Evolutionary conservation across 2,329 filamentous ascomycete genomes (phyloP), one percentile per base, ranked within the genome.

Genomic region (Botryotinia narcissicola): DNA sequence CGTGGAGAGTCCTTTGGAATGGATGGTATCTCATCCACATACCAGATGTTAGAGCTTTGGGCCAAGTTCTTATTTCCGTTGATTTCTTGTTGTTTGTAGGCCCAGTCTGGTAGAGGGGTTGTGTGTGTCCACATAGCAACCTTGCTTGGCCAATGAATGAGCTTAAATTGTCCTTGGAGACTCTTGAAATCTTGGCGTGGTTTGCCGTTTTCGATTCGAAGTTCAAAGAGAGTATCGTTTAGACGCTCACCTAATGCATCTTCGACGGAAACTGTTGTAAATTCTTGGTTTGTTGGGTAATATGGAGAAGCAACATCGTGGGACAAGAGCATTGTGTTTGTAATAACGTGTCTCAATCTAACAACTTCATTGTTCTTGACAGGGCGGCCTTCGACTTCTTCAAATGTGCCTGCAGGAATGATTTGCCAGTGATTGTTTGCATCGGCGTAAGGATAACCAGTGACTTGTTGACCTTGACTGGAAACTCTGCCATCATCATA

Each of bases 71-170:
- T 99, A 87, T 99, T 99, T 74, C 96, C 96, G 83, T 99, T 99
- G 86, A 99, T 98, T 82, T 99, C 96, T 80, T 97, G 95, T 83
- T 99, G 96, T 83, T 97, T 96, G 85, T 93, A 95, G 40, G 88
- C 96, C 96, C 96, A 99, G 6, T 99, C 96, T 7, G 96, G 96
- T n/a, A 99, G 89, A 68, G 96, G 93, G 74, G 91, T 96, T 51
- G 92, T 92, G 83, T 98, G 95, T 42, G 96, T 99, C 96, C 96
- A 99, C 95, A 99, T 97, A 77, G 96, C 95, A 69, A 99, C 96
- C 83, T 97, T 97, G 82, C 94, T 97, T 12, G 95, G 94, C 80
- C 93, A 90, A 83, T 99, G 96, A 78, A 99, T 89, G 74, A 99
- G 88, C 85, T 98, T 98, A 89, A 99, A 98, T 84, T 97, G 93